Percentiles rank a stretch among this genome's conserved stretches.
phyloP scores from a whole-genome alignment of 2,329 filamentous ascomycete genomes.

The Dactylellina parvicollis region DNA sequence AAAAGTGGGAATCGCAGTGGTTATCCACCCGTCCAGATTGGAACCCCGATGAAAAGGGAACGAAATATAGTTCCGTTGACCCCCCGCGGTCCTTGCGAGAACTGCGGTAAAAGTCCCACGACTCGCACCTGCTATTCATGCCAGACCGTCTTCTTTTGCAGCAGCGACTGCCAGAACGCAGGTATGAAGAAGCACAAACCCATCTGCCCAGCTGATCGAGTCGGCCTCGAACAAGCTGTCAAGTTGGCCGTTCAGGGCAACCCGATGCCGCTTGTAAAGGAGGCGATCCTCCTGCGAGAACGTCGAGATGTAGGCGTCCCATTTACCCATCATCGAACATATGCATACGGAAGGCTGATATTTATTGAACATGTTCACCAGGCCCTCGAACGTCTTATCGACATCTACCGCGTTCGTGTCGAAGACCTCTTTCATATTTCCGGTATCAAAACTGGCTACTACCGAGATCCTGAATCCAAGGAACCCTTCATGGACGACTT shows the following conservation, averaged over 20 bases:
- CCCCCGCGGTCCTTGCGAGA: slow-evolving; percentile 24
- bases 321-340: neutral
- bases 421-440: slow-evolving; percentile 36
- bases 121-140: slow-evolving; percentile 22
- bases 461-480: neutral
- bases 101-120: slow-evolving; percentile 19
- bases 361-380: neutral
- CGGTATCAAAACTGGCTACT: slow-evolving; percentile 15
- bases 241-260: slow-evolving; percentile 26
- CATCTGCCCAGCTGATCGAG: slow-evolving; percentile 16
- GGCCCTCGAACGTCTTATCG: slow-evolving; percentile 41
- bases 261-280: slow-evolving; percentile 30
- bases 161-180: slow-evolving; percentile 16
- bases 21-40: neutral
- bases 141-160: slow-evolving; percentile 40
- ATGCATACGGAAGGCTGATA: neutral
- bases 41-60: slow-evolving; percentile 1
- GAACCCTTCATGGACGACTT: slow-evolving; percentile 32
- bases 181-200: slow-evolving; percentile 15
- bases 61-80: neutral
- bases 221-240: slow-evolving; percentile 13
- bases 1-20: neutral
- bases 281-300: slow-evolving; percentile 24
- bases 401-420: slow-evolving; percentile 36
- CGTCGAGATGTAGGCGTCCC: slow-evolving; percentile 41